Evolutionary conservation across 1,284 basidiomycete genomes (phyloP).

Genomic region (Marasmius oreades): DNA sequence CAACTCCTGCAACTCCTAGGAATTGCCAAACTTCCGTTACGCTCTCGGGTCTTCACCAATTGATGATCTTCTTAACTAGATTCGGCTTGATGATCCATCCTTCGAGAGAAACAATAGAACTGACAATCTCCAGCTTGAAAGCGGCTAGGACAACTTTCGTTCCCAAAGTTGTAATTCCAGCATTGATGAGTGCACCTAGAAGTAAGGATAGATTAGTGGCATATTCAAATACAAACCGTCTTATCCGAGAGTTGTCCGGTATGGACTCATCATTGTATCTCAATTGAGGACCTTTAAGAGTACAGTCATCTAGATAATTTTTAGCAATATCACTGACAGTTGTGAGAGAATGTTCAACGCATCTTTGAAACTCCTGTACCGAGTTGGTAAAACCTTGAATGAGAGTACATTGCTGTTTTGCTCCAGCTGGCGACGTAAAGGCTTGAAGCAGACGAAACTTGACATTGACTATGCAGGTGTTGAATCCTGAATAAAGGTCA

Average conservation of each 20-base stretch:
- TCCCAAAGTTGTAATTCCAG: constrained; percentile 28
- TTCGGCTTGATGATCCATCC: constrained; percentile 28
- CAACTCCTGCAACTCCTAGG: constrained; percentile 27
- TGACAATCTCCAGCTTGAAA: constrained; percentile 24
- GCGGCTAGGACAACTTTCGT: constrained; percentile 23
- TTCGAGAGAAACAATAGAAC: constrained; percentile 23
- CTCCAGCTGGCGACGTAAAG: constrained; percentile 12
- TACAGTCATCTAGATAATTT: constrained; percentile 22
- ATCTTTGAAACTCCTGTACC: constrained; percentile 23
- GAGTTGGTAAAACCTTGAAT: constrained; percentile 29
- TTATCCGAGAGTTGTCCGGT: constrained; percentile 15
- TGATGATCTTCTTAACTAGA: constrained; percentile 24
- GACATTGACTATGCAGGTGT: not conserved
- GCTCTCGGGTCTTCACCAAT: constrained; percentile 25
- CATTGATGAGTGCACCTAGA: constrained; percentile 18
- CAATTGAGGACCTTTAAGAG: constrained; percentile 22
- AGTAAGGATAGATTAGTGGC: constrained; percentile 19
- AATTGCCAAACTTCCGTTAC: constrained; percentile 31
- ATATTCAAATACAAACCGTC: constrained; percentile 23
- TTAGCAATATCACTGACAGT: constrained; percentile 12
- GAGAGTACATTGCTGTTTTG: constrained; percentile 17
- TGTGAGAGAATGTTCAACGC: constrained; percentile 21
- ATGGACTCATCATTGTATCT: constrained; percentile 19
- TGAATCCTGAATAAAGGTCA: constrained; percentile 12
- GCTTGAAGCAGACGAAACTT: not conserved